Conservation (phyloP, 768 basidiomycete species). For the Naganishia vaughanmartiniae region DNA sequence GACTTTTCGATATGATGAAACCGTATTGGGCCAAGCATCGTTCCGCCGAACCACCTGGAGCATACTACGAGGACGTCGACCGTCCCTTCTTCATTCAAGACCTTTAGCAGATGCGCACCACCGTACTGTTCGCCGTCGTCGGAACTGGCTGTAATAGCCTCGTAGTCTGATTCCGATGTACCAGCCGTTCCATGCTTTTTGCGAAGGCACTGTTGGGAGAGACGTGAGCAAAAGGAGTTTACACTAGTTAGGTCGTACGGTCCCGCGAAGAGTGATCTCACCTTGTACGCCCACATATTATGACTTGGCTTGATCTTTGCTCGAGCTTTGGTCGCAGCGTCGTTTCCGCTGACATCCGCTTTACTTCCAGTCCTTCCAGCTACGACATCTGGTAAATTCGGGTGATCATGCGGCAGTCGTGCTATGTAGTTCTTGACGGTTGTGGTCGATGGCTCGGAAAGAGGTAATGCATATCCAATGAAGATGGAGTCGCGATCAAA, state of each 20-base stretch:
- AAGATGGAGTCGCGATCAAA: slow-evolving; percentile 30
- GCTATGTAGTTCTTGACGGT: slow-evolving; percentile 24
- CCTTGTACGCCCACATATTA: slow-evolving; percentile 33
- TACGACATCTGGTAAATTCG: slow-evolving; percentile 30
- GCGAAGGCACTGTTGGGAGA: background rate
- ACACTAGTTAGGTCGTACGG: background rate
- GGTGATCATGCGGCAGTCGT: slow-evolving; percentile 25
- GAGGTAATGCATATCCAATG: slow-evolving; percentile 31
- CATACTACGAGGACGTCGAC: slow-evolving; percentile 35
- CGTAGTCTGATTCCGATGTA: slow-evolving; percentile 27
- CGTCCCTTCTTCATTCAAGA: slow-evolving; percentile 32
- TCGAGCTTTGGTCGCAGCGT: background rate
- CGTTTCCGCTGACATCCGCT: background rate
- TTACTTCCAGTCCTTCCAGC: slow-evolving; percentile 22
- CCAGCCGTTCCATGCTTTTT: slow-evolving; percentile 21
- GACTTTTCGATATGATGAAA: slow-evolving; percentile 31
- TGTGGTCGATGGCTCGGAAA: slow-evolving; percentile 17
- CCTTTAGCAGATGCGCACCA: slow-evolving; percentile 23
- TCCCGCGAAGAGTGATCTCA: background rate
- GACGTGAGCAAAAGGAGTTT: background rate
- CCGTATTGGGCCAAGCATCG: slow-evolving; percentile 29
- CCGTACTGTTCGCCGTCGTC: slow-evolving; percentile 32
- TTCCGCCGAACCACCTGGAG: slow-evolving; percentile 33
- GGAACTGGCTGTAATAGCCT: slow-evolving; percentile 3
- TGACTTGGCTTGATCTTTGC: slow-evolving; percentile 31